Conservation (phyloP, 2,329 filamentous ascomycete species). For the Penicillium glabrum region DNA sequence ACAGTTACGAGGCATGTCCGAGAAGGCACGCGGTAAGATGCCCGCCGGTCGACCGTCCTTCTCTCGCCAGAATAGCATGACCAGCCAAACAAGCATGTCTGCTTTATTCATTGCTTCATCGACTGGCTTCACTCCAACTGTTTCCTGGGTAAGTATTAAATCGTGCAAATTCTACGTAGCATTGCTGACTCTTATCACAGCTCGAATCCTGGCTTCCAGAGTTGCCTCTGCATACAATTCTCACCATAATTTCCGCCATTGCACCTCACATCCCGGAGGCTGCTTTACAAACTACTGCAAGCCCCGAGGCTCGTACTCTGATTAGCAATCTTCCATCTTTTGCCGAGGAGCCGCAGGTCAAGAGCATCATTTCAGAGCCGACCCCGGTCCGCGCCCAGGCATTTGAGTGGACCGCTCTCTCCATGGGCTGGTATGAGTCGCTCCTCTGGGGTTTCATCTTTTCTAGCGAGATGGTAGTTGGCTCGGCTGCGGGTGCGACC, state of each 20-base stretch:
- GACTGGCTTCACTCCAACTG: slow-evolving; percentile 70
- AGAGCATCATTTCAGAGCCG: slow-evolving; percentile 67
- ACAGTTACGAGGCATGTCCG: slow-evolving; percentile 86
- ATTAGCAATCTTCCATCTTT: slow-evolving; percentile 46
- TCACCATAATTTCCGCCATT: slow-evolving; percentile 69
- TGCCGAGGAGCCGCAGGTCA: slow-evolving; percentile 57
- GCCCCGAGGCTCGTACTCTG: slow-evolving; percentile 41
- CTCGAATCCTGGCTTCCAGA: slow-evolving; percentile 94
- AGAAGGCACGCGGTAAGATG: slow-evolving; percentile 95
- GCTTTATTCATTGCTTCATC: slow-evolving; percentile 55
- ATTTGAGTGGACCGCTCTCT: slow-evolving; percentile 90
- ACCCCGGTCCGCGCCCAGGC: slow-evolving; percentile 75
- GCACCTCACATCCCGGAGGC: slow-evolving; percentile 50
- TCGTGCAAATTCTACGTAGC: neutral
- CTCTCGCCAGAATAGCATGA: slow-evolving; percentile 85
- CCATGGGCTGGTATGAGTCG: slow-evolving; percentile 93
- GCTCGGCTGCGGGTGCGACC: slow-evolving; percentile 48
- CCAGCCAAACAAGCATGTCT: slow-evolving; percentile 70
- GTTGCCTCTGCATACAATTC: slow-evolving; percentile 80
- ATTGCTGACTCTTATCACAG: slow-evolving; percentile 41
- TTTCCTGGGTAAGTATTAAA: slow-evolving; percentile 62
- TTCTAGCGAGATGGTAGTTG: slow-evolving; percentile 76
- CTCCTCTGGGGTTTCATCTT: slow-evolving; percentile 94
- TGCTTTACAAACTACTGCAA: slow-evolving; percentile 45
- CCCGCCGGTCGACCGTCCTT: slow-evolving; percentile 79